A percentile compares a stretch with the other conserved stretches of the same genome.
phyloP scores from a whole-genome alignment of 148 eudicot genomes.

The Talinum fruticosum region DNA sequence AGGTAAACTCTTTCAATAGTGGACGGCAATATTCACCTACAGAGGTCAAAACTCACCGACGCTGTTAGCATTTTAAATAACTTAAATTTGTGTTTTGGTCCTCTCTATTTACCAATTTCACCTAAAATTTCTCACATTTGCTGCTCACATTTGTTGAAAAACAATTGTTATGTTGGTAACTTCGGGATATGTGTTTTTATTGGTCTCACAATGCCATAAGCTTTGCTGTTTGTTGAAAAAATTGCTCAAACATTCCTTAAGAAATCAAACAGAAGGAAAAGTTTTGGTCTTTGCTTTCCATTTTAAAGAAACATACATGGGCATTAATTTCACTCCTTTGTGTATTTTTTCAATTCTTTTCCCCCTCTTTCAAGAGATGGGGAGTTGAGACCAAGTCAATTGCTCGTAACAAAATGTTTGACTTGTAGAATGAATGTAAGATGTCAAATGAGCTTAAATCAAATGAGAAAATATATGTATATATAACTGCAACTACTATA shows the following conservation, averaged over 20 bases:
- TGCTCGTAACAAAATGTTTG: not conserved
- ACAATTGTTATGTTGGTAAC: not conserved
- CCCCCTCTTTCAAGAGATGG: not conserved
- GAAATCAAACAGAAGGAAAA: not conserved
- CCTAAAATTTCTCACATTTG: not conserved
- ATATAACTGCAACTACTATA: no score
- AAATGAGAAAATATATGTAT: not conserved
- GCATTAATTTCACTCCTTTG: no score
- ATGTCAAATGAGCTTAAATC: not conserved
- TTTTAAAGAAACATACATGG: not conserved
- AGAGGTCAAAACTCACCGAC: not conserved
- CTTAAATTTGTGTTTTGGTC: not conserved
- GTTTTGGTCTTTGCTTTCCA: not conserved
- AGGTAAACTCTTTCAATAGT: not conserved
- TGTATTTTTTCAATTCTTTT: not conserved
- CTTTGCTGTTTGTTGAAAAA: not conserved
- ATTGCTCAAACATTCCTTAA: not conserved
- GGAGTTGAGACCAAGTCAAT: not conserved
- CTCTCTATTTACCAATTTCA: not conserved
- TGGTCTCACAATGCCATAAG: not conserved
- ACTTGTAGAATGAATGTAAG: not conserved
- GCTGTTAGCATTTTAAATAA: not conserved
- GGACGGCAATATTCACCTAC: not conserved
- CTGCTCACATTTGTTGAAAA: constrained; percentile 2
- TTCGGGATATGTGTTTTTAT: not conserved